Percentiles rank a stretch among this genome's conserved stretches.
These are phyloP conservation scores for Ganoderma resinaceum DNA, from an alignment of 1,284 basidiomycete species.

Conservation along the genomic window DNA sequence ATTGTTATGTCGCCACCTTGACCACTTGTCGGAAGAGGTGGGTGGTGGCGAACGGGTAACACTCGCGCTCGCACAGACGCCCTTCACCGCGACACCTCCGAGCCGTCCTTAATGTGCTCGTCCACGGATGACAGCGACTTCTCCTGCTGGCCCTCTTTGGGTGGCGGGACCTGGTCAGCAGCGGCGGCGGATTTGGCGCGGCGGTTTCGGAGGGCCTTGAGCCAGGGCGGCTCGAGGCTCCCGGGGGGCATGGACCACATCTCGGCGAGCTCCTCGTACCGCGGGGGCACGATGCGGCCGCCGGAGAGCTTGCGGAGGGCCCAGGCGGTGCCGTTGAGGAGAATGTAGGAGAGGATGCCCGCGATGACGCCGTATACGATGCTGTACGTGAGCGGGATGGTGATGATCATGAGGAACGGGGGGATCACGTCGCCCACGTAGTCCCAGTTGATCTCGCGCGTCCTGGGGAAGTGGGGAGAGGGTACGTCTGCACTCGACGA, in stretches of 20 bases:
- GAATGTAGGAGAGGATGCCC: constrained; percentile 74
- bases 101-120: constrained; percentile 25
- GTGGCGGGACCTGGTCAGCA: constrained; percentile 21
- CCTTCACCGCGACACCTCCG: constrained; percentile 12
- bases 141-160: background rate
- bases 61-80: too few species aligned
- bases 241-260: constrained; percentile 75
- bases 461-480: constrained; percentile 47
- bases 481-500: background rate
- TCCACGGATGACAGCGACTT: constrained; percentile 19
- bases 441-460: constrained; percentile 89
- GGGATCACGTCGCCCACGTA: constrained; percentile 89
- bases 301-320: constrained; percentile 60
- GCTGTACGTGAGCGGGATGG: constrained; percentile 84
- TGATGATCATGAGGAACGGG: constrained; percentile 80
- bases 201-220: constrained; percentile 38
- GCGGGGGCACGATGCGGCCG: constrained; percentile 74
- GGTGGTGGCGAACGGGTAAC: too few species aligned
- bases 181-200: constrained; percentile 9
- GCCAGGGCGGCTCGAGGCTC: constrained; percentile 73
- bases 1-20: too few species aligned
- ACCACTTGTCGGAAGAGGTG: too few species aligned
- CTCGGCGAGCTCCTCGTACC: constrained; percentile 67
- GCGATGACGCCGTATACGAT: constrained; percentile 92
- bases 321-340: constrained; percentile 78